Evolutionary conservation across 805 yeast species (phyloP), one percentile per base, ranked within the genome.

Genomic region (Hanseniaspora pseudoguilliermondii): DNA sequence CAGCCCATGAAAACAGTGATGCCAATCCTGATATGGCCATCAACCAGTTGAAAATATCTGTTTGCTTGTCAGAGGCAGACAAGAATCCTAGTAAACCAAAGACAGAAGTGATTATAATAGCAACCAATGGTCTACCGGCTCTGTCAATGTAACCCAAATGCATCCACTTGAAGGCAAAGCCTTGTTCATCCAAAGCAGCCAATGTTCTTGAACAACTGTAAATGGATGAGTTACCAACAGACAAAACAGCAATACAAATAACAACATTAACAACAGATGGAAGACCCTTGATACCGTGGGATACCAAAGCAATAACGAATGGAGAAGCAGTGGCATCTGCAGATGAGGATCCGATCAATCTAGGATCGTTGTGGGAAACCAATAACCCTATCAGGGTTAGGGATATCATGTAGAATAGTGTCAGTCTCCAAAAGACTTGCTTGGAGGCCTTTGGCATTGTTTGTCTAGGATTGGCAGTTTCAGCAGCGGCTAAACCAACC

Each of bases 141-240:
- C 81, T 73, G 66, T 83, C 88, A 59, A 82, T 75, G 69, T 81
- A 82, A 3, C 77, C 78, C 49, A 80, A 73, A 57, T 76, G 66
- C 61, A 71, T 47, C 69, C 54, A 88, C 87, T 44, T 29, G 29
- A 25, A 29, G 50, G 83, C 78, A 64, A 75, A 75, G 11, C 85
- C 84, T 64, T 79, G 81, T 41, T 76, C 82, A 16, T 84, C 80
- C 60, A 84, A 69, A 9, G 86, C 77, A 25, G 78, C 75, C 60
- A 84, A 66, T 23, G 84, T 77, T 71, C 90, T 79, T 6, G 88
- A 82, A 59, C 82, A 75, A 5, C 82, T 85, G 61, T 77, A 84
- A 9, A 84, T 82, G n/a, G 84, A 75, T 8, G 87, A 78, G 64
- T 84, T 83, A 57, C 85, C 87, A 47, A 83, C 89, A 13, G 88